phyloP scores from a whole-genome alignment of 495 filamentous ascomycete species.

The Lasiosphaeris hirsuta region DNA sequence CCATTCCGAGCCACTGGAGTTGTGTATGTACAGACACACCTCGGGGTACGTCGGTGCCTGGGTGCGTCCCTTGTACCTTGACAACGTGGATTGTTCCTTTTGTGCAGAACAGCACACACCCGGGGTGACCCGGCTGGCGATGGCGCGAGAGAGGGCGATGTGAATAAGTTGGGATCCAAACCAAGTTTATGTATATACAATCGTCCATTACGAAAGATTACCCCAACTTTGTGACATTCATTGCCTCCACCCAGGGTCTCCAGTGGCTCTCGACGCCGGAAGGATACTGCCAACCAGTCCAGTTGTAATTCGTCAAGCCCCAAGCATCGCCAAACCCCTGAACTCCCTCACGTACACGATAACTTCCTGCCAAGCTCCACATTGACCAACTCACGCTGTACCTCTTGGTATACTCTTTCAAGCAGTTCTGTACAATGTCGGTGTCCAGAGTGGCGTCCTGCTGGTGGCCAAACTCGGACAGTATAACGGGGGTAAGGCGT shows the following conservation, averaged over 20 bases:
- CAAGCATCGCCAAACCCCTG: constrained; percentile 49
- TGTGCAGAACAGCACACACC: too few species aligned
- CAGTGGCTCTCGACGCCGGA: constrained; percentile 34
- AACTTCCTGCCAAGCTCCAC: constrained; percentile 52
- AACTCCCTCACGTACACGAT: constrained; percentile 33
- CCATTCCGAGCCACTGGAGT: too few species aligned
- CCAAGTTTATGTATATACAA: too few species aligned
- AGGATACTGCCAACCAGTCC: constrained; percentile 39
- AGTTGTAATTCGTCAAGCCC: constrained; percentile 41
- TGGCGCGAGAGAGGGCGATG: too few species aligned
- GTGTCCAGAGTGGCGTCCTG: constrained; percentile 38
- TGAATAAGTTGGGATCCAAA: too few species aligned
- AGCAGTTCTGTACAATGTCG: constrained; percentile 44
- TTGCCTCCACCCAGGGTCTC: constrained; percentile 36
- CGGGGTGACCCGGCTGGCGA: too few species aligned
- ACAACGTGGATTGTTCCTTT: too few species aligned
- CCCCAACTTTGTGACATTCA: constrained; percentile 25
- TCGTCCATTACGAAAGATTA: not conserved
- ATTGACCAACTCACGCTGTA: constrained; percentile 51
- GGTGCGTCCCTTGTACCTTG: too few species aligned
- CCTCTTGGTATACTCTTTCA: constrained; percentile 43
- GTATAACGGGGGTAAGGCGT: constrained; percentile 42
- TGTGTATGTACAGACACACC: too few species aligned
- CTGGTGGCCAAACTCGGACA: constrained; percentile 49
- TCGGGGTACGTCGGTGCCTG: too few species aligned